Evolutionary conservation across 768 basidiomycete species (phyloP).

Genomic region (Rubroboletus pulcherrimus): DNA sequence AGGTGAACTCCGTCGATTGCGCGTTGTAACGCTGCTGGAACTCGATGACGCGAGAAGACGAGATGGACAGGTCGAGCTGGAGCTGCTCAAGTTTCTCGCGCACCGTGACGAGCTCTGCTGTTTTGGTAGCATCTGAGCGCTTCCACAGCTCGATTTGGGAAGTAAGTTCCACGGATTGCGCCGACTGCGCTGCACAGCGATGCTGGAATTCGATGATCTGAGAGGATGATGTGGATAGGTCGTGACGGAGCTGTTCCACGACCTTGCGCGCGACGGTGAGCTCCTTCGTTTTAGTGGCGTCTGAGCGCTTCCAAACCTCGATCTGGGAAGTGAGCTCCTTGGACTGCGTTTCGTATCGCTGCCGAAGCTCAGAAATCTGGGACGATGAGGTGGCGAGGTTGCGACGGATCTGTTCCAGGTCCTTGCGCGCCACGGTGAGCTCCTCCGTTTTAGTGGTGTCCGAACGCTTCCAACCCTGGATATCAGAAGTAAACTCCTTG

Average conservation of each 20-base stretch:
- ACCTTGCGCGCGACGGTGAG: not conserved
- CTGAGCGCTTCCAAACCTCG: not conserved
- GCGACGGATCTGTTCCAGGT: not conserved
- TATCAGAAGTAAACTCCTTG: not conserved
- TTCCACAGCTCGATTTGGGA: not conserved
- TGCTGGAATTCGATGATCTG: not conserved
- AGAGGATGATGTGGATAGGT: not conserved
- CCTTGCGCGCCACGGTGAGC: not conserved
- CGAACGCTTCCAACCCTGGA: not conserved
- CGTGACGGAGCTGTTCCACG: conserved; percentile 1
- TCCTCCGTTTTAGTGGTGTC: not conserved
- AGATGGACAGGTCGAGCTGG: not conserved
- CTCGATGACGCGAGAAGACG: not conserved
- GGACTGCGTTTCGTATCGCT: not conserved
- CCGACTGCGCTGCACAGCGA: not conserved
- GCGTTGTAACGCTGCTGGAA: not conserved
- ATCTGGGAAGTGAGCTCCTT: not conserved
- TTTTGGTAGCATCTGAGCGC: not conserved
- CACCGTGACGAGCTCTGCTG: not conserved
- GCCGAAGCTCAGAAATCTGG: not conserved
- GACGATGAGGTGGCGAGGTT: not conserved
- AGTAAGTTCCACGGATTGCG: not conserved
- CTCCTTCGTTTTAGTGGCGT: not conserved
- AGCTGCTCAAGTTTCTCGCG: not conserved
- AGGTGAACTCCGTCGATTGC: not conserved